Base-by-base conservation (phyloP, 495 filamentous ascomycete species). In the Neurospora africana region DNA sequence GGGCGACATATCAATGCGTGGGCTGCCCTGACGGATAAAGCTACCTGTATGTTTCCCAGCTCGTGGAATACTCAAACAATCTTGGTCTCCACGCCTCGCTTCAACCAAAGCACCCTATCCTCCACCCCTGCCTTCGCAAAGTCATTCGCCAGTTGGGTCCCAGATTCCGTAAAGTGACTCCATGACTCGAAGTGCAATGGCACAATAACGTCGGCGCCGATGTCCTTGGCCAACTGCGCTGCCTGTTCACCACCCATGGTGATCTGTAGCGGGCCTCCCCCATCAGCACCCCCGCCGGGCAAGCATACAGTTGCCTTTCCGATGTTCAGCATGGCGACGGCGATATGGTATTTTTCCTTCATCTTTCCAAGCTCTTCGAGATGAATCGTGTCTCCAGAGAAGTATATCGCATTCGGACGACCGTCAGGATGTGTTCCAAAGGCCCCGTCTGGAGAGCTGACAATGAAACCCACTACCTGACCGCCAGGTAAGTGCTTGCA, bases 61-160 rank as follows among this genome's bases (percentile, higher is more conserved):
- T 30, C 23, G 27, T 65, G 13, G 53, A 35, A 65, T 65, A 30
- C 4, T 65, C 27, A 79, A 17, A 72, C 75, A 68, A 79, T 35
- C 40, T 21, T 65, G 41, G 71, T 77, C 73, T 74, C 71, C 38
- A 74, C 72, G 19, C 80, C 80, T 5, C 76, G 79, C 71, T 78
- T 72, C 72, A 82, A 41, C 79, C 80, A 82, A 36, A 74, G 10
- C 10, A 82, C 81, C 72, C 76, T 89, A 76, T 92, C 89, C 6
- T 84, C 81, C 53, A 86, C 84, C 68, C 92, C 84, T 13, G 88
- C 84, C 13, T 74, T 76, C 39, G 88, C 86, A 70, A 94, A 91
- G 13, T 80, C 79, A 47, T 85, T 84, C 44, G 83, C 83, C 73
- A 82, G 72, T n/a, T 70, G 70, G n/a, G 74, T 73, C 27, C 68